Conservation (phyloP, 2,329 filamentous ascomycete genomes). For the Neofusicoccum ribis region DNA sequence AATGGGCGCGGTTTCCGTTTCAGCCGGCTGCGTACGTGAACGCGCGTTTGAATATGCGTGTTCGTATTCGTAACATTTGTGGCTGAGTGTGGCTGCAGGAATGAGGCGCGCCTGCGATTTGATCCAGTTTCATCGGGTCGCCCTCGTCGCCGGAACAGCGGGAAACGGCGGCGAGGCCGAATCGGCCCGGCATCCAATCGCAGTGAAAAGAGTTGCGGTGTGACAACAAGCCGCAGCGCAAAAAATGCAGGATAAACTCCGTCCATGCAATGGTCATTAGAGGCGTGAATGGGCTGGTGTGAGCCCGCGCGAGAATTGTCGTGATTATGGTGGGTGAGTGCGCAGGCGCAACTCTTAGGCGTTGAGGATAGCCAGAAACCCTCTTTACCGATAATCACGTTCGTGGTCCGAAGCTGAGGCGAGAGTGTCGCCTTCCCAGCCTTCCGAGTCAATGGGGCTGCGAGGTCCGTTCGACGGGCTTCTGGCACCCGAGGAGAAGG, state of each 20-base stretch:
- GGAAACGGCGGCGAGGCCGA: neutral
- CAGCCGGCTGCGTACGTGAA: neutral
- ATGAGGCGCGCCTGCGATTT: neutral
- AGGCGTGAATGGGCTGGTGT: conserved; percentile 17
- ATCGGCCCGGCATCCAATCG: conserved; percentile 1
- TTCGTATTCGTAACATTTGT: neutral
- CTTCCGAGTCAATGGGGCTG: conserved; percentile 56
- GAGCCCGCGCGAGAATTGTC: neutral
- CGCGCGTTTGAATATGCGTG: neutral
- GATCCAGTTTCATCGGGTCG: neutral
- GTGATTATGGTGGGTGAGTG: conserved; percentile 1
- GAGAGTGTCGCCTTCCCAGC: conserved; percentile 60
- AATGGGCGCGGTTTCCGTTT: neutral
- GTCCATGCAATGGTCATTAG: conserved; percentile 21
- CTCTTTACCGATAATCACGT: conserved; percentile 21
- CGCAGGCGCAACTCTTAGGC: neutral
- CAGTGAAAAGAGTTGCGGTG: conserved; percentile 1
- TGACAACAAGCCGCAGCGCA: conserved; percentile 1
- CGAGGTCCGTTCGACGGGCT: conserved; percentile 54
- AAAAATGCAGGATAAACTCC: conserved; percentile 20
- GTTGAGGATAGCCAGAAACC: neutral
- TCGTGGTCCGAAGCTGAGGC: conserved; percentile 47
- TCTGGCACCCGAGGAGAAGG: conserved; percentile 65
- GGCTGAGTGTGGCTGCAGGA: conserved; percentile 6
- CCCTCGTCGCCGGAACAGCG: conserved; percentile 1